phyloP scores from a whole-genome alignment of 441 rosid genomes.

The Adansonia grandidieri region DNA sequence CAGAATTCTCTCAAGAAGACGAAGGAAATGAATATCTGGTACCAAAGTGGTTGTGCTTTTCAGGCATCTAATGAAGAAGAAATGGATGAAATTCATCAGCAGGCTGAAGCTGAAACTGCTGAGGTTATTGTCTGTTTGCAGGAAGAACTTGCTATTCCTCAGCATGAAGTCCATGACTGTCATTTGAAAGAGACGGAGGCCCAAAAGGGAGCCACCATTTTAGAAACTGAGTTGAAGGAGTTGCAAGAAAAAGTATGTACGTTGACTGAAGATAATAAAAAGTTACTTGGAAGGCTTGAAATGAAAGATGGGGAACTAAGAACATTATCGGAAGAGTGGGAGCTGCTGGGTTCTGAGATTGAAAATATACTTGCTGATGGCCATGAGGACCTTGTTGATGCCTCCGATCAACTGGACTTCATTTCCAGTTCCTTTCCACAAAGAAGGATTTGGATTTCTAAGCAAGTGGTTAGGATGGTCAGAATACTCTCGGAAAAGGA shows the following conservation, averaged over 20 bases:
- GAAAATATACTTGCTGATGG: constrained; percentile 79
- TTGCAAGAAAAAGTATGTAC: constrained; percentile 54
- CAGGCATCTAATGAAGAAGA: constrained; percentile 78
- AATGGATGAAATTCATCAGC: constrained; percentile 72
- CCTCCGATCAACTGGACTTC: constrained; percentile 71
- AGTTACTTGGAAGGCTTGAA: constrained; percentile 56
- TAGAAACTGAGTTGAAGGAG: constrained; percentile 65
- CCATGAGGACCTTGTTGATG: constrained; percentile 70
- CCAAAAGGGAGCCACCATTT: constrained; percentile 42
- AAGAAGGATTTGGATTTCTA: constrained; percentile 89
- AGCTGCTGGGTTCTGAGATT: constrained; percentile 70
- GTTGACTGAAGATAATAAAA: constrained; percentile 61
- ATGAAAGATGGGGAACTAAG: constrained; percentile 66
- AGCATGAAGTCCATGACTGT: constrained; percentile 71
- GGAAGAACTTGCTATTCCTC: constrained; percentile 89
- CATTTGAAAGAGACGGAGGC: constrained; percentile 70
- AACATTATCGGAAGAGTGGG: constrained; percentile 73
- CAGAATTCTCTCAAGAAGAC: constrained; percentile 93
- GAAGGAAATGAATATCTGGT: constrained; percentile 67
- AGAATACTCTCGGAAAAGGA: constrained; percentile 79
- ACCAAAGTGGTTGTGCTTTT: constrained; percentile 64
- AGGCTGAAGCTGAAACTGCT: constrained; percentile 95
- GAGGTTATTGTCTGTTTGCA: constrained; percentile 95
- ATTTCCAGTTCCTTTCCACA: constrained; percentile 74
- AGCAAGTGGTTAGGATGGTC: constrained; percentile 72